Evolutionary conservation across 768 basidiomycete species (phyloP).

Genomic region (Termitomyces sp.): DNA sequence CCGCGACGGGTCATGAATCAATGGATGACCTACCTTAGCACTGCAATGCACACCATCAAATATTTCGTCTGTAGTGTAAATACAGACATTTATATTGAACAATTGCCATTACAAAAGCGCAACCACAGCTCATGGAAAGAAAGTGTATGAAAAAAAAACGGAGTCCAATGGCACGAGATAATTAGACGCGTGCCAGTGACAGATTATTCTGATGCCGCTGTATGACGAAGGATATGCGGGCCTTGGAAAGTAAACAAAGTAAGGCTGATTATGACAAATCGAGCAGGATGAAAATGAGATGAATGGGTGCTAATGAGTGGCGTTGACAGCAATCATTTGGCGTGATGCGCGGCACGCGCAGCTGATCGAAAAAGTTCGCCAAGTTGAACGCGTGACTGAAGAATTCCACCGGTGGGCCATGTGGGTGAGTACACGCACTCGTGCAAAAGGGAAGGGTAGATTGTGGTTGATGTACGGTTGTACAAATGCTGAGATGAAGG

Average conservation of each 20-base stretch:
- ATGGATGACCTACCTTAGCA: background rate
- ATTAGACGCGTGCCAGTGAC: no score
- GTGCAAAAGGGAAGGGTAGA: background rate
- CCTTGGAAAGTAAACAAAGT: background rate
- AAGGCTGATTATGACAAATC: constrained; percentile 15
- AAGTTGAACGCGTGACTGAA: background rate
- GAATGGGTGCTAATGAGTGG: background rate
- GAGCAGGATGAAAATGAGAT: constrained; percentile 7
- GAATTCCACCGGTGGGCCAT: background rate
- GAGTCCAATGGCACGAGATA: background rate
- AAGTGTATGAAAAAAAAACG: background rate
- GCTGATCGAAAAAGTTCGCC: background rate
- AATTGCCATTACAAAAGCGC: background rate
- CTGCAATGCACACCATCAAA: background rate
- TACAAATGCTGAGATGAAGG: constrained; percentile 13
- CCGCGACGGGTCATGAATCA: background rate
- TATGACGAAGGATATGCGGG: background rate
- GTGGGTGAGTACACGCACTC: background rate
- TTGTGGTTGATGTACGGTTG: constrained; percentile 6
- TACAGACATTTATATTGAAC: background rate
- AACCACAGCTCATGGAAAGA: constrained; percentile 7
- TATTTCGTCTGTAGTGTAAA: background rate
- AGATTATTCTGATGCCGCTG: background rate
- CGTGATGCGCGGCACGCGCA: background rate
- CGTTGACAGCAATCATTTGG: background rate